These are phyloP conservation scores for Secale cereale DNA, from an alignment of 176 grass and related monocot species.

Conservation along the genomic window DNA sequence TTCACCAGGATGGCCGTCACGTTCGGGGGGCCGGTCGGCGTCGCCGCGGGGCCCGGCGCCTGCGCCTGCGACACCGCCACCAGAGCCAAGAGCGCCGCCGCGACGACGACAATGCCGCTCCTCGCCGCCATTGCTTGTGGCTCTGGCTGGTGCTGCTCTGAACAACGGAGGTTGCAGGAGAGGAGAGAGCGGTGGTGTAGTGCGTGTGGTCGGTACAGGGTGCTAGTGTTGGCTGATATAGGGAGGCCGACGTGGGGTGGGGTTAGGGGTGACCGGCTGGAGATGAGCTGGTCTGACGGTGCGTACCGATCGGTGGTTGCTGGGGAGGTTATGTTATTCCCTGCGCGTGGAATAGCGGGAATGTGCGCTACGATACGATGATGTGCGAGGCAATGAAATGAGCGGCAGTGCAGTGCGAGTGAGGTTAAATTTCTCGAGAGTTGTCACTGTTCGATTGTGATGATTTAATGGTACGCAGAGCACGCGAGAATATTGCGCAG, in stretches of 20 bases:
- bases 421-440: too few relatives aligned
- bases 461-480: neutral
- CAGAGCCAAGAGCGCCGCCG: constrained; percentile 7
- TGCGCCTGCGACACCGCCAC: neutral
- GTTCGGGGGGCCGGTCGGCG: constrained; percentile 41
- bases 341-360: constrained; percentile 16
- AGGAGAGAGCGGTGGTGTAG: neutral
- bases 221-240: constrained; percentile 31
- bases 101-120: constrained; percentile 6
- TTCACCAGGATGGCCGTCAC: constrained; percentile 69
- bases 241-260: neutral
- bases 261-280: constrained; percentile 28
- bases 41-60: neutral
- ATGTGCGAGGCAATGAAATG: neutral
- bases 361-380: neutral
- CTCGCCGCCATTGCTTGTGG: constrained; percentile 19
- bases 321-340: constrained; percentile 16
- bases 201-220: neutral
- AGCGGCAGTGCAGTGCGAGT: neutral
- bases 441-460: too few relatives aligned
- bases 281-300: constrained; percentile 40
- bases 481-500: neutral
- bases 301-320: constrained; percentile 36
- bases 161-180: neutral
- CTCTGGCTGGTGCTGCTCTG: neutral